Percentiles rank a stretch among this genome's conserved stretches.
These are phyloP conservation scores for Xanthoconium purpureum DNA, from an alignment of 768 basidiomycete genomes.

Conservation along the genomic window DNA sequence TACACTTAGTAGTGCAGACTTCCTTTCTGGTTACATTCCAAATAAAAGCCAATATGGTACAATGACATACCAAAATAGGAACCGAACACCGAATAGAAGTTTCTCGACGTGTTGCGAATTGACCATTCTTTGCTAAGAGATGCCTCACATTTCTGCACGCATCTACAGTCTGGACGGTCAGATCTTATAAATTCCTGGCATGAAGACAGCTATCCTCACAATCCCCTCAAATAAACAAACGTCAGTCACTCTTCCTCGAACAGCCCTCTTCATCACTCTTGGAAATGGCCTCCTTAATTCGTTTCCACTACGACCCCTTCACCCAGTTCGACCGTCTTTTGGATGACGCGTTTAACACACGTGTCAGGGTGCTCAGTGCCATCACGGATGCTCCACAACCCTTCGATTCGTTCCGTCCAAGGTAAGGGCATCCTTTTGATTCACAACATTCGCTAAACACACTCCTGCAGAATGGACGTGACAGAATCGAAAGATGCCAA, in stretches of 20 bases:
- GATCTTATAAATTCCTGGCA: neutral
- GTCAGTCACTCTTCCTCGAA: too few relatives aligned
- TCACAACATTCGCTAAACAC: neutral
- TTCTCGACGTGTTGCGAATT: neutral
- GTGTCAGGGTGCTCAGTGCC: neutral
- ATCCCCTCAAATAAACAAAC: neutral
- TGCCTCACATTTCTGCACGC: neutral
- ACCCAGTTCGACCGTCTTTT: neutral
- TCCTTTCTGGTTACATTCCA: neutral
- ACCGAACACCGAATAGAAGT: neutral
- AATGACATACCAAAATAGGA: neutral
- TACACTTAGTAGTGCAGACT: too few relatives aligned
- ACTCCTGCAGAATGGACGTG: conserved; percentile 39
- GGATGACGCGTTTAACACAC: conserved; percentile 2
- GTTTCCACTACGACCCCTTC: conserved; percentile 3
- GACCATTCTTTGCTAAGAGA: neutral
- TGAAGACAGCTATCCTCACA: neutral
- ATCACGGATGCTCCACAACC: neutral
- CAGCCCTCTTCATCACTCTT: neutral
- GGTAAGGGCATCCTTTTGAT: conserved; percentile 1
- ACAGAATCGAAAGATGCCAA: conserved; percentile 41
- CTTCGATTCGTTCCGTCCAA: conserved; percentile 16
- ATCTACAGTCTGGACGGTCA: neutral
- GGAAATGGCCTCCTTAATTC: conserved; percentile 1
- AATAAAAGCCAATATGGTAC: neutral